phyloP scores from a whole-genome alignment of 768 basidiomycete species.

The Mycena filopes region DNA sequence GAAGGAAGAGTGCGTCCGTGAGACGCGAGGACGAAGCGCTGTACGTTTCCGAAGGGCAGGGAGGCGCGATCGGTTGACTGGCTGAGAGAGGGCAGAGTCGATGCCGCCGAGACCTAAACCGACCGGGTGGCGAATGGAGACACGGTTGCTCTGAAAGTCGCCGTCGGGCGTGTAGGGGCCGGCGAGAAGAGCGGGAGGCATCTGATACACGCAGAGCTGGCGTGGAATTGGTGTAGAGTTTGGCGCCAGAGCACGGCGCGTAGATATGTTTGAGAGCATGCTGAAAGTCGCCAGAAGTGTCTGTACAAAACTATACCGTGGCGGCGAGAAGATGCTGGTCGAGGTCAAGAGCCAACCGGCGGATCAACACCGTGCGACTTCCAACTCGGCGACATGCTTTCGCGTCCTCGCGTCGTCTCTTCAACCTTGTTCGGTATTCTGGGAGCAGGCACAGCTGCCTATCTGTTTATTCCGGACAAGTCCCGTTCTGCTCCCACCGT shows the following conservation, averaged over 20 bases:
- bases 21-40: background rate
- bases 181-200: constrained; percentile 1
- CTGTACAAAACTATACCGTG: constrained; percentile 12
- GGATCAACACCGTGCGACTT: no score
- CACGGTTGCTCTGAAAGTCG: constrained; percentile 18
- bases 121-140: background rate
- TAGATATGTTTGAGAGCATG: constrained; percentile 26
- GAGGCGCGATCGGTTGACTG: background rate
- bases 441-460: constrained; percentile 55
- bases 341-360: background rate
- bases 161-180: background rate
- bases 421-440: constrained; percentile 43
- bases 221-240: constrained; percentile 9
- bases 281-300: constrained; percentile 1
- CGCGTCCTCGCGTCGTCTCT: constrained; percentile 15
- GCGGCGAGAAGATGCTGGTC: constrained; percentile 1
- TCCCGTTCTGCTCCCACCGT: constrained; percentile 58
- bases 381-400: no score
- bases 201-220: constrained; percentile 1
- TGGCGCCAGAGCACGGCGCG: constrained; percentile 6
- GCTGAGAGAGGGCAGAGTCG: background rate
- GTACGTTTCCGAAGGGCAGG: background rate
- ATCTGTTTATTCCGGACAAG: constrained; percentile 62
- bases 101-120: constrained; percentile 16
- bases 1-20: constrained; percentile 2